Conservation (phyloP, 768 basidiomycete genomes). For the Podaxis carcinomalis region DNA sequence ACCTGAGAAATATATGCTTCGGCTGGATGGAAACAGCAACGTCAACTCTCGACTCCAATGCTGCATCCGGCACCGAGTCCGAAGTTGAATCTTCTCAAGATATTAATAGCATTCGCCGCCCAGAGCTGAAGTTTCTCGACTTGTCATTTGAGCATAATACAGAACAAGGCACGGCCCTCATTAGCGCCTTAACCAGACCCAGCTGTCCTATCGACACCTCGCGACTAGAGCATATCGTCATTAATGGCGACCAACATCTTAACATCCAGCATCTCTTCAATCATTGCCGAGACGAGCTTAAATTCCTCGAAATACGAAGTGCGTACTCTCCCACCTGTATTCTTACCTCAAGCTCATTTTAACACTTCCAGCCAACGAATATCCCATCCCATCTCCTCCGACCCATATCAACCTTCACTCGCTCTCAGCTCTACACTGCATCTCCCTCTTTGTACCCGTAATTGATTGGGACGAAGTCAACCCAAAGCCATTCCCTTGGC, state of each 20-base stretch:
- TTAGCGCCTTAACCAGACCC: neutral
- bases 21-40: slow-evolving; percentile 2
- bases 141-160: slow-evolving; percentile 9
- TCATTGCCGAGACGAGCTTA: slow-evolving; percentile 1
- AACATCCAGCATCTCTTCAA: slow-evolving; percentile 5
- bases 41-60: neutral
- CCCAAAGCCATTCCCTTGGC: slow-evolving; percentile 8
- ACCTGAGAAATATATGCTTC: slow-evolving; percentile 1
- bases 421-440: slow-evolving; percentile 1
- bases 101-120: neutral
- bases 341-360: neutral
- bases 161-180: slow-evolving; percentile 3
- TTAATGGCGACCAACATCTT: slow-evolving; percentile 5
- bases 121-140: slow-evolving; percentile 3
- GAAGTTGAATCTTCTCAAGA: neutral
- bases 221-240: slow-evolving; percentile 4
- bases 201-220: slow-evolving; percentile 3
- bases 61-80: neutral
- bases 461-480: slow-evolving; percentile 9
- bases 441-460: slow-evolving; percentile 7
- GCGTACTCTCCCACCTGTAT: neutral
- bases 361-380: neutral
- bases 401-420: neutral
- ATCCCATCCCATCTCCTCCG: slow-evolving; percentile 6
- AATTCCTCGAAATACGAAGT: slow-evolving; percentile 8